Evolutionary conservation across 371 early-diverging fungal species (phyloP), one percentile per base, ranked within the genome.

Genomic region (Capillidium rhysosporum): DNA sequence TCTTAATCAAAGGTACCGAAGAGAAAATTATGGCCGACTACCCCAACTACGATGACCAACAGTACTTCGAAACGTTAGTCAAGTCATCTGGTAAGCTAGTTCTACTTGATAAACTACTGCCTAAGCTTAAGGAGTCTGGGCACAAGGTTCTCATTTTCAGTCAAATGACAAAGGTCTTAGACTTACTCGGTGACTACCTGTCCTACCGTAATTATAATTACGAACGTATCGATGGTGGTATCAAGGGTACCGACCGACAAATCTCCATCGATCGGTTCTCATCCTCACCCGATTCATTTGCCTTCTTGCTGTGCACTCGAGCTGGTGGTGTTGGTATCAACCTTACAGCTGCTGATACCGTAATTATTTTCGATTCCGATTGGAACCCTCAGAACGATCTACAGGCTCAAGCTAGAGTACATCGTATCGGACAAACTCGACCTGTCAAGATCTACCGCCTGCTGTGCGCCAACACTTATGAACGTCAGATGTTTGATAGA

Each of bases 121-220:
- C 69, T 40, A 73, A 79, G 28, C 66, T 90, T 52, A 88, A 88
- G 62, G 84, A 76, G 7, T 82, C 88, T 56, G 98, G 96, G 0
- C 95, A 97, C 9, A 84, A 98, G 41, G 97, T 99, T 0, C 66
- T 99, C 28, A 73, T 99, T 7, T 99, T 99, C 65, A 86, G 86
- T 69, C 99, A 99, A 67, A 98, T 99, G 98, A 92, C 92, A 62
- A 81, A 94, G 56, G 82, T 98, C 69, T 70, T 99, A 40, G 99
- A 99, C 64, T 96, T 99, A 60, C 65, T 99, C 28, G 98, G 98
- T 65, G 99, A 99, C 69, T 99, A 98, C 63, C 65, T 86, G 55
- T 71, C 72, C 34, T 73, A 76, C 2, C 63, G 75, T 24, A 62
- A 64, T 16, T 88, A 82, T 67, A 66, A 66, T 38, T 80, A 75